Base-by-base conservation (phyloP, 371 early-diverging fungal species). In the Rhizopus delemar region DNA sequence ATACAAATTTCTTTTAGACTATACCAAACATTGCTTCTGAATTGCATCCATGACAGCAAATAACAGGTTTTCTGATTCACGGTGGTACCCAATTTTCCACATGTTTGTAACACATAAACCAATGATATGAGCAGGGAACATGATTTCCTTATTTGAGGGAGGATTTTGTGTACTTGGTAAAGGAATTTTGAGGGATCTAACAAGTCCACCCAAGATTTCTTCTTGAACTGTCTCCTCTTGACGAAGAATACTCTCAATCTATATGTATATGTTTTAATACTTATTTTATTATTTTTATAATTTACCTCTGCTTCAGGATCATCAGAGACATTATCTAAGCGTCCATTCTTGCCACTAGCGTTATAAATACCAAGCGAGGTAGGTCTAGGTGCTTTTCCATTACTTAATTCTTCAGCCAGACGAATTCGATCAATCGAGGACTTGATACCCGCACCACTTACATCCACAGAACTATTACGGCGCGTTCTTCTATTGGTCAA, bases 61-160 rank as follows among this genome's bases (percentile, higher is more conserved):
- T 70, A 95, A 81, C 8, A 95, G 74, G 29, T 85, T 81, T 62
- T 90, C 89, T 59, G 94, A 94, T 60, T 93, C 89, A 48, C 84
- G 81, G 51, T 88, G 77, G 60, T 91, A 82, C 45, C 93, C 90
- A 65, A 86, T 82, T 66, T 86, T 84, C 84, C 93, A 88, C 90
- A 94, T 87, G 68, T 93, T 90, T 29, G 85, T 87, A 11, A 92
- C 86, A 71, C 87, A 81, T 69, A 90, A 69, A 31, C 91, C 92
- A 56, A 96, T 93, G 68, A 94, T 68, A 65, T 95, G 94, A 4
- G 97, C 92, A 0, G 95, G 96, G 87, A 94, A 95, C 69, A 96
- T 80, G 49, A 97, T 84, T 65, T 97, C 96, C 56, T 92, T 91
- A 60, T 83, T 70, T 41, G 86, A 83, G 15, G 91, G 92, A 51